Evolutionary conservation across 2,329 filamentous ascomycete species (phyloP).

Genomic region (Phyllosticta paracitricarpa): DNA sequence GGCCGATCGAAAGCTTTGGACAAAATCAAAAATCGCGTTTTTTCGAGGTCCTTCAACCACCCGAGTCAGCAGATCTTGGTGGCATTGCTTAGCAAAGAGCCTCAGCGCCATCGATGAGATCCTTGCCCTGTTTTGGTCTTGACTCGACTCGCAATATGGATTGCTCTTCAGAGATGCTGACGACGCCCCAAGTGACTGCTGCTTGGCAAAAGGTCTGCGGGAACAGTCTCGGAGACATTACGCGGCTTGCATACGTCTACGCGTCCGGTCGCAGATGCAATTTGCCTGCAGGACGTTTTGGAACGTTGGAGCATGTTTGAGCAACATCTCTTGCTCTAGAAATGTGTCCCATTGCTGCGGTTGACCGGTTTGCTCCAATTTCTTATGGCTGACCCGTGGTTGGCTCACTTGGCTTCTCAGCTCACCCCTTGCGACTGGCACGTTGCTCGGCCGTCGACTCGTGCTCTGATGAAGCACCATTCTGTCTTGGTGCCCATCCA

Average conservation of each 20-base stretch:
- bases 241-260: neutral
- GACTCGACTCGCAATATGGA: neutral
- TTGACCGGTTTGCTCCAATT: neutral
- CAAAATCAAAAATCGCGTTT: neutral
- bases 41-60: neutral
- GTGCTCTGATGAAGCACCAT: neutral
- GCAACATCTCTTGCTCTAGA: neutral
- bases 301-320: neutral
- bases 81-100: neutral
- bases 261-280: neutral
- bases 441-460: neutral
- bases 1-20: neutral
- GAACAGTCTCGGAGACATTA: neutral
- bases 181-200: neutral
- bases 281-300: neutral
- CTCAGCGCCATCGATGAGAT: neutral
- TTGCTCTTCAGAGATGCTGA: neutral
- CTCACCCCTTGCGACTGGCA: neutral
- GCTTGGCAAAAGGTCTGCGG: neutral
- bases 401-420: neutral
- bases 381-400: neutral
- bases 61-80: neutral
- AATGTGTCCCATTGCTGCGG: neutral
- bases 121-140: neutral
- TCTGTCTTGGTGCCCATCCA: too few relatives aligned